Base-by-base conservation (phyloP, 805 yeast genomes). In the Metschnikowia reukaufii region DNA sequence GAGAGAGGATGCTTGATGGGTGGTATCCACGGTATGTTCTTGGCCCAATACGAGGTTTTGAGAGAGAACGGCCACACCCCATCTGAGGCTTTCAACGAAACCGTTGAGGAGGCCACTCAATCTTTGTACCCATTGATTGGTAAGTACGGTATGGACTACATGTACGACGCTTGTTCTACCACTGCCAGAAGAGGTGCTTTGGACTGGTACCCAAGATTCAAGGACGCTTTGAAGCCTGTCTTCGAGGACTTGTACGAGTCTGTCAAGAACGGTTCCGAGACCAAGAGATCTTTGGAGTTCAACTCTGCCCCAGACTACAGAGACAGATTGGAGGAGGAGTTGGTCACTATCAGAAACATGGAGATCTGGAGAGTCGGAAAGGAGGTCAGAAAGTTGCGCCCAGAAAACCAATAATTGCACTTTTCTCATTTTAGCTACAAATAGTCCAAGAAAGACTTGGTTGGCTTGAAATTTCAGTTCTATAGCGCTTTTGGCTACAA, bases 1-100 rank as follows among this genome's bases (percentile, higher is more conserved):
- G 99, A 94, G 84, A 89, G 99, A 83, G 99, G 99, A 72, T 94
- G 98, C 80, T 82, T 94, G 64, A 94, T 92, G 99, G 99, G 98
- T 74, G 98, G 98, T 84, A 92, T 94, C 81, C 99, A 94, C 82
- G 99, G 99, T 84, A 94, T 94, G 98, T 94, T 94, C 94, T 84
- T 94, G 68, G 99, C 99, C 63, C 99, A 94, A 82, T 94, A 94
- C 83, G 99, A 94, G 79, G 99, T 94, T 55, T 85, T 94, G 74
- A 91, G 99, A 81, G 98, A 92, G 82, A 90, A 95, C 72, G 99
- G 99, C 60, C 99, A 94, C 85, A 82, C 97, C 59, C 99, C 99
- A 79, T 89, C 97, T 52, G 99, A 94, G 82, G 98, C 99, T 65
- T 94, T 94, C 91, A 94, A 94, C 78, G 99, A 94, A 83, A 94